A percentile compares a stretch with the other conserved stretches of the same genome.
Evolutionary conservation across 2,329 filamentous ascomycete species (phyloP).

Genomic region (Arthrobotrys sinensis): DNA sequence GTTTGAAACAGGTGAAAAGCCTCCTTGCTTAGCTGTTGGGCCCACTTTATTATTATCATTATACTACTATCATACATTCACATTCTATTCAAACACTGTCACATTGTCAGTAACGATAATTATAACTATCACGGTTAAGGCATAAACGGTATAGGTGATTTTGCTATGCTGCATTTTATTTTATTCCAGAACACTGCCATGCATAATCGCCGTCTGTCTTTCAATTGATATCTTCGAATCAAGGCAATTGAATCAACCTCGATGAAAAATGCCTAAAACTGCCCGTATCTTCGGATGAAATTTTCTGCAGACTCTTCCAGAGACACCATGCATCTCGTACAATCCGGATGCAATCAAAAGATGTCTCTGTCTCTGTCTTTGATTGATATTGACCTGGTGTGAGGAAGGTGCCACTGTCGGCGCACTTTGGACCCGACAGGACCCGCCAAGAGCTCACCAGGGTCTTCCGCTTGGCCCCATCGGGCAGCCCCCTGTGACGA

Average conservation of each 20-base stretch:
- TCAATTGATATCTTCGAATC: too few species aligned
- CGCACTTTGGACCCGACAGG: slow-evolving; percentile 14
- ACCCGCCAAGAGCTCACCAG: neutral
- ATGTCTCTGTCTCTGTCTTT: neutral
- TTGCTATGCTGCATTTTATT: too few species aligned
- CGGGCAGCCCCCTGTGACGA: slow-evolving; percentile 70
- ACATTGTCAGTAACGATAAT: neutral
- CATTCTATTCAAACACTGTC: slow-evolving; percentile 8
- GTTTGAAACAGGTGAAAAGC: too few species aligned
- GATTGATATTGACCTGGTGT: too few species aligned
- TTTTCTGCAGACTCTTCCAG: neutral
- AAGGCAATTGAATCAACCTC: too few species aligned
- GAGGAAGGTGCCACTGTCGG: slow-evolving; percentile 12
- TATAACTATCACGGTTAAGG: too few species aligned
- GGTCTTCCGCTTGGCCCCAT: slow-evolving; percentile 21
- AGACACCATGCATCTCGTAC: neutral
- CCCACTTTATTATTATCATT: neutral
- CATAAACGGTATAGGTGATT: too few species aligned
- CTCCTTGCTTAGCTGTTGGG: too few species aligned
- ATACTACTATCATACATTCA: too few species aligned
- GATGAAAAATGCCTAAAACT: too few species aligned
- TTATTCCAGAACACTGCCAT: too few species aligned
- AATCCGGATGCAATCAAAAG: neutral
- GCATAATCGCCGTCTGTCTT: too few species aligned
- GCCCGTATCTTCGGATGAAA: neutral